phyloP scores from a whole-genome alignment of 768 basidiomycete species.

The Tubosaeta sp. region DNA sequence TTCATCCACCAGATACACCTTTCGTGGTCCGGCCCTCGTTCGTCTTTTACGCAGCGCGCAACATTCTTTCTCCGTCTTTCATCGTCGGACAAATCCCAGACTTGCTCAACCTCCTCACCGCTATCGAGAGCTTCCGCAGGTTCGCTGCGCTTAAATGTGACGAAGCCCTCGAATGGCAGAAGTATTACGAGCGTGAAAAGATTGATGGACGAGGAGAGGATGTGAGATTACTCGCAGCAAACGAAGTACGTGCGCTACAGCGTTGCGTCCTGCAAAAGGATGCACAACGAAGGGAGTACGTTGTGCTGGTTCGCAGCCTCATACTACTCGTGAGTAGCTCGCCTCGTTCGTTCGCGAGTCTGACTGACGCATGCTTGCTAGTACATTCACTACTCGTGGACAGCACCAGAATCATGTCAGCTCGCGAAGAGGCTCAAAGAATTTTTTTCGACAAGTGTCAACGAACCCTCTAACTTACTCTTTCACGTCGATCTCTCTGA shows the following conservation, averaged over 20 bases:
- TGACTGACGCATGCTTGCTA: not conserved
- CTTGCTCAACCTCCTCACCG: slow-evolving; percentile 21
- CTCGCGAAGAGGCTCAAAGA: slow-evolving; percentile 18
- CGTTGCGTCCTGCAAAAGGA: slow-evolving; percentile 11
- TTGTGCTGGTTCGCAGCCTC: slow-evolving; percentile 20
- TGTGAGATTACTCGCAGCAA: slow-evolving; percentile 16
- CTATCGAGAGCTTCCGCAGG: slow-evolving; percentile 22
- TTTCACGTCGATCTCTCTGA: slow-evolving; percentile 24
- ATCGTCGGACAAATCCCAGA: slow-evolving; percentile 30
- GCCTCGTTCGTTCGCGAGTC: not conserved
- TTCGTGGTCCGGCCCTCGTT: slow-evolving; percentile 10
- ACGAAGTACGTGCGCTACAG: slow-evolving; percentile 12
- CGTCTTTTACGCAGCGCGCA: slow-evolving; percentile 26
- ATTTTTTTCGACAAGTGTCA: slow-evolving; percentile 21
- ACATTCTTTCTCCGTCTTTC: slow-evolving; percentile 27
- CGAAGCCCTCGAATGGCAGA: slow-evolving; percentile 25
- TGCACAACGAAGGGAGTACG: slow-evolving; percentile 19
- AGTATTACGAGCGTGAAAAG: slow-evolving; percentile 15
- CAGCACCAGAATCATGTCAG: slow-evolving; percentile 24
- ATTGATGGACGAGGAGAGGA: slow-evolving; percentile 1
- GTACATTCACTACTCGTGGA: slow-evolving; percentile 29
- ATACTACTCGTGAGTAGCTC: slow-evolving; percentile 15
- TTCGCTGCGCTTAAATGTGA: slow-evolving; percentile 13
- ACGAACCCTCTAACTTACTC: slow-evolving; percentile 15
- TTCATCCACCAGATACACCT: not conserved